Base-by-base conservation (phyloP, 2,329 filamentous ascomycete species). In the Stagonosporopsis tanaceti region DNA sequence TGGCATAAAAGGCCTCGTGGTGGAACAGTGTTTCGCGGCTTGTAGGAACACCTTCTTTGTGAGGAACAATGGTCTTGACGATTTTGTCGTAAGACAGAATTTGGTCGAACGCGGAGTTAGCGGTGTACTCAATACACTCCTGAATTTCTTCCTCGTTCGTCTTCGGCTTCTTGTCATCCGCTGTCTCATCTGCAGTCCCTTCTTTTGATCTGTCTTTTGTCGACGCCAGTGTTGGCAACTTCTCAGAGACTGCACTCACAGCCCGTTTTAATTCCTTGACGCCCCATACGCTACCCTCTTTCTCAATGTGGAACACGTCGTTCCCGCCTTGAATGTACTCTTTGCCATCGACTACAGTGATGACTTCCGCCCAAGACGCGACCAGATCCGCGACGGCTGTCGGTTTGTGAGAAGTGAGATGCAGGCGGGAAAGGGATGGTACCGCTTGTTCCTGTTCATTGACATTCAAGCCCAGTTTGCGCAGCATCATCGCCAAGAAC, bases 11-110 rank as follows among this genome's bases (percentile, higher is more conserved):
- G 1, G 88, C 81, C 54, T 88, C 80, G 70, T 97, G 93, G 67
- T 96, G 91, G 78, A 98, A 98, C 0, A 93, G 93, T 0, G 93
- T 97, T 48, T 89, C 83, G 68, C 90, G 90, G 3, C 82, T 81
- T 6, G 86, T 82, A 0, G 94, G 93, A 62, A 88, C 38, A 4
- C 85, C 1, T 78, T 78, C 3, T 82, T 80, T 87, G 66, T 97
- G 91, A 0, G 90, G 80, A 5, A 93, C 80, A 22, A 99, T 82
- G 15, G 81, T 84, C 76, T 97, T 97, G 46, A 88, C 78, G 27
- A 94, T 78, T 38, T 85, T 82, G 65, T 87, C 86, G 80, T 94
- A 93, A 72, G 96, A 91, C 63, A 90, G 75, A 62, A 91, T 87
- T 65, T 86, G 87, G 56, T 88, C 84, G 25, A 79, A 76, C 3